These are phyloP conservation scores for Peronospora belbahrii DNA, from an alignment of 352 stramenopile species.

Conservation along the genomic window DNA sequence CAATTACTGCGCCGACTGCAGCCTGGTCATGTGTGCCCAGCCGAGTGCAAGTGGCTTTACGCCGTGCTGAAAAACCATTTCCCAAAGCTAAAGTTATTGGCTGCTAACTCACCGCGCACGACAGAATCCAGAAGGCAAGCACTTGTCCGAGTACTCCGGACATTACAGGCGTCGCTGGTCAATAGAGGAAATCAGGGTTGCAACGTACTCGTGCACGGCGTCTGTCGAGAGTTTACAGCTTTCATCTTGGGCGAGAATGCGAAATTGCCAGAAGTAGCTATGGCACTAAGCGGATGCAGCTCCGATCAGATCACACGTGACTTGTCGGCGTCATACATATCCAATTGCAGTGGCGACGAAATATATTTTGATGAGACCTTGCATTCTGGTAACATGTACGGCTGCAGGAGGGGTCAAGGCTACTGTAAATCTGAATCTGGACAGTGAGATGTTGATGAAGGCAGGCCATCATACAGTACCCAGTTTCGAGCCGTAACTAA, in stretches of 20 bases:
- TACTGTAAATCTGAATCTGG: constrained; percentile 28
- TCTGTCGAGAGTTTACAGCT: constrained; percentile 22
- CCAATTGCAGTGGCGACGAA: constrained; percentile 15
- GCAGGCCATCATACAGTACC: not conserved
- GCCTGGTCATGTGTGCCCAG: constrained; percentile 19
- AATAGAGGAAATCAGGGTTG: constrained; percentile 30
- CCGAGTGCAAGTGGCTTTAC: constrained; percentile 34
- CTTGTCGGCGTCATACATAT: constrained; percentile 21
- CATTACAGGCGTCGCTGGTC: constrained; percentile 21
- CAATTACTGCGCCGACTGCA: constrained; percentile 16
- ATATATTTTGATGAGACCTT: constrained; percentile 9
- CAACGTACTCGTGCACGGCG: constrained; percentile 17
- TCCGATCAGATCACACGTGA: constrained; percentile 22
- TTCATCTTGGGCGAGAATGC: constrained; percentile 24
- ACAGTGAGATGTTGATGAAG: constrained; percentile 9
- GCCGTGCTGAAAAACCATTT: constrained; percentile 34
- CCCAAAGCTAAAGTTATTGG: constrained; percentile 22
- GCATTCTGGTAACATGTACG: constrained; percentile 11
- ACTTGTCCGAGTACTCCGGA: constrained; percentile 21
- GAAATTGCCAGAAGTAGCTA: constrained; percentile 11
- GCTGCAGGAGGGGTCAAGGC: constrained; percentile 13
- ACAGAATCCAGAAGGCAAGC: constrained; percentile 21
- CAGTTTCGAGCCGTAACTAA: not conserved
- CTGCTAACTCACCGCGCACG: constrained; percentile 19
- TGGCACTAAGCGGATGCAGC: constrained; percentile 14